Conservation (phyloP, 176 grass and related monocot species). For the Hordeum marinum region DNA sequence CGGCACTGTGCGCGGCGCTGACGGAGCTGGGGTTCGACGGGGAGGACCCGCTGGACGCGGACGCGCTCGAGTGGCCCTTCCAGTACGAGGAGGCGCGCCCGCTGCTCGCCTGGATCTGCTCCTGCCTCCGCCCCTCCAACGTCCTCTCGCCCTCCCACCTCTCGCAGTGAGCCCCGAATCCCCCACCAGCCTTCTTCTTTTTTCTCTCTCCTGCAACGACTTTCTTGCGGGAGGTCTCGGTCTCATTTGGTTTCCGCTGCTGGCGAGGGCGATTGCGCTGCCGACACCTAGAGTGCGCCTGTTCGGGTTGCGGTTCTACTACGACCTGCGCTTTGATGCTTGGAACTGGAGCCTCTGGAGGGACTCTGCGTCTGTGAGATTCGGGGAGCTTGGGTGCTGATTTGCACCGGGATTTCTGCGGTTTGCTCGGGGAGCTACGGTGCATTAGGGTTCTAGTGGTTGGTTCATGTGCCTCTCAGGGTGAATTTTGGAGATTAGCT, state of each 20-base stretch:
- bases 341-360: not conserved
- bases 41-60: slow-evolving; percentile 82
- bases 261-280: not conserved
- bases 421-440: not conserved
- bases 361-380: not conserved
- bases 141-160: slow-evolving; percentile 82
- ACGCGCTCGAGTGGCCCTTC: slow-evolving; percentile 99
- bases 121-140: slow-evolving; percentile 95
- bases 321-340: not conserved
- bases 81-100: slow-evolving; percentile 97
- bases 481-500: not conserved
- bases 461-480: too few species aligned
- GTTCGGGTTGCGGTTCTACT: not conserved
- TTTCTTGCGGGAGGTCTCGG: not conserved
- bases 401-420: not conserved
- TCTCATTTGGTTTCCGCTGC: not conserved
- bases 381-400: not conserved
- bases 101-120: slow-evolving; percentile 97
- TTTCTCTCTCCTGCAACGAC: too few species aligned
- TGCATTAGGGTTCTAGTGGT: not conserved
- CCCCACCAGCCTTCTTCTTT: not conserved
- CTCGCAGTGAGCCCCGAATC: slow-evolving; percentile 48
- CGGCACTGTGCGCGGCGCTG: slow-evolving; percentile 65
- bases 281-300: not conserved
- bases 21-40: slow-evolving; percentile 89